Conservation (phyloP, 1,284 basidiomycete genomes). For the Mycena sp. region DNA sequence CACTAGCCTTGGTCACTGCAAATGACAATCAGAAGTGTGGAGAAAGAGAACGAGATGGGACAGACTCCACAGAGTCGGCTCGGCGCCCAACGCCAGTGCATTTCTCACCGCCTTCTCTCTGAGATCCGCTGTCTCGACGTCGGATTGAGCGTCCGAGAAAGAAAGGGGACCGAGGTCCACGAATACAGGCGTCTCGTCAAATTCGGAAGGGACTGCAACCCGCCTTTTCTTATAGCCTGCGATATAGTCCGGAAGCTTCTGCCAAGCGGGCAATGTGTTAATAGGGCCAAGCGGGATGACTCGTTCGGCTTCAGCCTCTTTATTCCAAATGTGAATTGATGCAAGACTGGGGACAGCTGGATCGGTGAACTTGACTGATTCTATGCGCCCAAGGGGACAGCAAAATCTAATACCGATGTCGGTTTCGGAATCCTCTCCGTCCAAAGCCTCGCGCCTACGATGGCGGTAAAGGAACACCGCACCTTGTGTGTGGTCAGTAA, state of each 20-base stretch:
- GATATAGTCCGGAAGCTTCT: conserved; percentile 39
- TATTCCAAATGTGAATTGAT: conserved; percentile 2
- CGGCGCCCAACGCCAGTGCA: conserved; percentile 46
- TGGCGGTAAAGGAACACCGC: conserved; percentile 58
- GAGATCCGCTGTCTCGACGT: conserved; percentile 29
- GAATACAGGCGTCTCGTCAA: conserved; percentile 40
- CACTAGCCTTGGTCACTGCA: conserved; percentile 50
- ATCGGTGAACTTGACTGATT: conserved; percentile 33
- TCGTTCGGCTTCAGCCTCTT: conserved; percentile 34
- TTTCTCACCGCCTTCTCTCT: conserved; percentile 46
- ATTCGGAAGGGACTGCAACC: conserved; percentile 16
- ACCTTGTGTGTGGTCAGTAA: conserved; percentile 39
- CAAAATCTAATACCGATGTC: conserved; percentile 60
- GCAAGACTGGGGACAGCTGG: conserved; percentile 11
- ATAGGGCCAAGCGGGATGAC: conserved; percentile 47
- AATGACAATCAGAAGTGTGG: neutral
- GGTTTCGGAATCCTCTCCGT: conserved; percentile 41
- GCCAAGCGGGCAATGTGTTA: conserved; percentile 40
- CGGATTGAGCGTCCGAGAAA: conserved; percentile 41
- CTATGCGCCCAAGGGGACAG: conserved; percentile 62
- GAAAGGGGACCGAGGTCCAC: conserved; percentile 56
- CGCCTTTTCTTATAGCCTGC: conserved; percentile 30
- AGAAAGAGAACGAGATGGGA: conserved; percentile 22
- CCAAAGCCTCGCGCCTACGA: conserved; percentile 48
- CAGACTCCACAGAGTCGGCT: conserved; percentile 57